phyloP scores from a whole-genome alignment of 2,329 filamentous ascomycete genomes.

The Ophiocordyceps camponoti-leonardi region DNA sequence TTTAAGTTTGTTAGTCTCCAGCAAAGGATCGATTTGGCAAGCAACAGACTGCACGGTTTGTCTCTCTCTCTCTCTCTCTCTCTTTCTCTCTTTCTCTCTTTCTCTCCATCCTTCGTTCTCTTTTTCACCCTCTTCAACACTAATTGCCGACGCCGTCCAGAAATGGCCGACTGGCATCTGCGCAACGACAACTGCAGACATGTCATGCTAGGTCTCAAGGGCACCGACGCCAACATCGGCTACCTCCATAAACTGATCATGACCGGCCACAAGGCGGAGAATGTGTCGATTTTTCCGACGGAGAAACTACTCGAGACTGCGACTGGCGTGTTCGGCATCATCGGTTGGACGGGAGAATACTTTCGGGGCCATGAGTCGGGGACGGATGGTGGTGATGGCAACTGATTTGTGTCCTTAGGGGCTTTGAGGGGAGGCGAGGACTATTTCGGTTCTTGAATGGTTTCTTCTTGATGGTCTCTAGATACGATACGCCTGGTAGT shows the following conservation, averaged over 20 bases:
- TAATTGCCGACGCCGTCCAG: slow-evolving; percentile 11
- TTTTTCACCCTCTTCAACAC: not conserved
- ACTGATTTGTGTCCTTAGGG: no score
- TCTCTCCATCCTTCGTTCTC: not conserved
- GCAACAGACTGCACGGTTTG: slow-evolving; percentile 43
- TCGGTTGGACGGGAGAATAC: no score
- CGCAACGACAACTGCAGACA: slow-evolving; percentile 44
- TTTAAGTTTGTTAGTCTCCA: slow-evolving; percentile 51
- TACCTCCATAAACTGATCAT: not conserved
- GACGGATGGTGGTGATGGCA: no score
- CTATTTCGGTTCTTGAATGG: no score
- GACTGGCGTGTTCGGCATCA: no score
- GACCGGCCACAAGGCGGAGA: not conserved
- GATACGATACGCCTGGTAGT: no score
- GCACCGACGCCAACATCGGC: not conserved
- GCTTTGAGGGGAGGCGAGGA: no score
- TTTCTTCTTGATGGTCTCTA: no score
- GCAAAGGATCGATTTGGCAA: slow-evolving; percentile 37
- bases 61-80: no score
- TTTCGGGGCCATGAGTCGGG: no score
- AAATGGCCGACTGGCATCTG: slow-evolving; percentile 37
- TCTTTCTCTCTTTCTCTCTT: not conserved
- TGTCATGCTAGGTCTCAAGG: slow-evolving; percentile 35
- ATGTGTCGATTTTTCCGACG: not conserved
- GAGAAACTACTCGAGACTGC: no score